Base-by-base conservation (phyloP, 371 early-diverging fungal species). In the Lichtheimia hyalospora region DNA sequence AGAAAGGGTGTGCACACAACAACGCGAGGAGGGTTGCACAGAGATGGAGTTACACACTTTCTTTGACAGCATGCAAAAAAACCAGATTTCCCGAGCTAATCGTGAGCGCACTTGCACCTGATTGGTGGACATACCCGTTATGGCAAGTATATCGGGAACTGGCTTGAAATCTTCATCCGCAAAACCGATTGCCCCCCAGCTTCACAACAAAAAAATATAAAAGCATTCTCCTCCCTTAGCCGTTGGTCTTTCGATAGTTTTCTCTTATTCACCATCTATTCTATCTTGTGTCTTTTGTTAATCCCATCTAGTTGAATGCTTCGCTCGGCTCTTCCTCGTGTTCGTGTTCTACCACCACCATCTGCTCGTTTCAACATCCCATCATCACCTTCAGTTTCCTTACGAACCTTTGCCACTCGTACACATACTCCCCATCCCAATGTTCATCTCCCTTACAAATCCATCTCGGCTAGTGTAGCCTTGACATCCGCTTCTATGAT, bases 401-500 rank as follows among this genome's bases (percentile, higher is more conserved):
- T 34, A 34, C 34, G 34, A 34, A 34, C 34, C 34, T 34, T 34
- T 34, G 34, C 34, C 34, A 34, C 34, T 34, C 34, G 34, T 34
- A 34, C 34, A 10, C 34, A 34, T 34, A 8, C 34, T 34, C 10
- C 34, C 34, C 34, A 10, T 8, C 34, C 34, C 34, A 34, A 34
- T 34, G 34, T 34, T 34, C 34, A 8, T 34, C 6, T 55, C 21
- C 62, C 34, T 54, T 40, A 54, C 52, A 64, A 64, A 58, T 40
- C 66, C 42, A 60, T 66, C 49, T 57, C 66, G 10, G 61, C 58
- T 40, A 57, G 66, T 50, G 48, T 61, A 15, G 63, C 63, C 15
- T 58, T 63, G 54, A 57, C 66, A 25, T 55, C 67, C 4, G 60
- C 63, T 5, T 56, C 60, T 13, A 20, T 54, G 27, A 28, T 50